Conservation (phyloP, 2,329 filamentous ascomycete species). For the Fusarium sp. region DNA sequence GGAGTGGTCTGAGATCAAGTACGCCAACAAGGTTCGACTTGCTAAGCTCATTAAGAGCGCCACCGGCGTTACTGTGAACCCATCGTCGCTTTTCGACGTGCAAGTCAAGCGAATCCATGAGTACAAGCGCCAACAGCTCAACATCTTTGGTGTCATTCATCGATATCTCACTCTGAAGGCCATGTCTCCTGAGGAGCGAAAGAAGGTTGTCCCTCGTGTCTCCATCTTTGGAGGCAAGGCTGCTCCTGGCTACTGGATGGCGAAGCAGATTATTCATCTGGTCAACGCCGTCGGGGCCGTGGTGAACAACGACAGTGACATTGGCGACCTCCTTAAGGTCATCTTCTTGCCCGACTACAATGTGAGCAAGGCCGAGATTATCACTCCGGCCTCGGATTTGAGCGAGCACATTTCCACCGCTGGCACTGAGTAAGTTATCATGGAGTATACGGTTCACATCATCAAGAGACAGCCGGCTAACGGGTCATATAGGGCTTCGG, state of each 20-base stretch:
- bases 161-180: constrained; percentile 91
- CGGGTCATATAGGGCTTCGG: constrained; percentile 65
- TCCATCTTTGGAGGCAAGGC: constrained; percentile 98
- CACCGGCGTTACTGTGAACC: constrained; percentile 86
- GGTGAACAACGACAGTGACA: constrained; percentile 91
- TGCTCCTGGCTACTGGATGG: constrained; percentile 99
- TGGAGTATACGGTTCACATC: not conserved
- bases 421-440: constrained; percentile 79
- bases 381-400: constrained; percentile 92
- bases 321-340: constrained; percentile 95
- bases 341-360: constrained; percentile 99
- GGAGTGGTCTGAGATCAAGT: constrained; percentile 97
- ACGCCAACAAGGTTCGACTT: constrained; percentile 91
- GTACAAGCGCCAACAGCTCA: constrained; percentile 98
- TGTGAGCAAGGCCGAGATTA: constrained; percentile 98
- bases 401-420: constrained; percentile 99
- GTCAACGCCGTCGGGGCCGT: constrained; percentile 92
- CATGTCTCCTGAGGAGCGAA: constrained; percentile 84
- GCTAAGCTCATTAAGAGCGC: constrained; percentile 91
- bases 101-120: constrained; percentile 99
- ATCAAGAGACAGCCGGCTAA: constrained; percentile 7
- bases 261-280: constrained; percentile 97
- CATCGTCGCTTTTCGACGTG: constrained; percentile 90
- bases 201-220: constrained; percentile 88
- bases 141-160: constrained; percentile 98